Evolutionary conservation across 306 rosid species (phyloP).

Genomic region (Trichosanthes truncata): DNA sequence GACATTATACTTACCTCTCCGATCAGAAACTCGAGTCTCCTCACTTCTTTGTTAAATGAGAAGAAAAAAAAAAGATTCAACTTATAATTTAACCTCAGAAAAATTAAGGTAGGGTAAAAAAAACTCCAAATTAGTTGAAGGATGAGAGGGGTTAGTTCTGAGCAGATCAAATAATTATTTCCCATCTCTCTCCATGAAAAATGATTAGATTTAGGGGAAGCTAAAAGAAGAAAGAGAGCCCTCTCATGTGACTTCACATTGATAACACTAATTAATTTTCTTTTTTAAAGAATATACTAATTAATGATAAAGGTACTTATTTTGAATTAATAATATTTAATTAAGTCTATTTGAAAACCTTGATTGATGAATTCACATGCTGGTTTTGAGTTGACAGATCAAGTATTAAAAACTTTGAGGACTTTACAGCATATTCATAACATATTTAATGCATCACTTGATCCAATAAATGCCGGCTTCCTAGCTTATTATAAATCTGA

Average conservation of each 20-base stretch:
- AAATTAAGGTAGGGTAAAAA: no score
- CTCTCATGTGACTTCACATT: constrained; percentile 14
- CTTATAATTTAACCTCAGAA: no score
- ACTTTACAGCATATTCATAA: not conserved
- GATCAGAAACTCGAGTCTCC: no score
- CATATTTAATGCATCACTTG: not conserved
- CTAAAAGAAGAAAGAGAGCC: constrained; percentile 5
- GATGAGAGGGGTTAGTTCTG: no score
- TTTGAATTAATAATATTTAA: not conserved
- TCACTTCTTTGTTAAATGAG: no score
- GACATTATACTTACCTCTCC: no score
- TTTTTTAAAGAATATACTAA: not conserved
- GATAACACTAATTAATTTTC: not conserved
- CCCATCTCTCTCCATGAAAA: no score
- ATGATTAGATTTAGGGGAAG: not conserved
- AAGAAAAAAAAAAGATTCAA: no score
- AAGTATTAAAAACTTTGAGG: not conserved
- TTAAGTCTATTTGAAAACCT: not conserved
- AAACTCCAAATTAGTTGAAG: no score
- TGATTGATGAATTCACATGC: not conserved
- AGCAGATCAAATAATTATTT: no score
- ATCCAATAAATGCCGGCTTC: not conserved
- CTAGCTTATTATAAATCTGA: not conserved
- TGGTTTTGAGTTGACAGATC: not conserved
- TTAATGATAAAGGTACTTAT: not conserved